Base-by-base conservation (phyloP, 2,329 filamentous ascomycete genomes). In the Monosporascus sp. region DNA sequence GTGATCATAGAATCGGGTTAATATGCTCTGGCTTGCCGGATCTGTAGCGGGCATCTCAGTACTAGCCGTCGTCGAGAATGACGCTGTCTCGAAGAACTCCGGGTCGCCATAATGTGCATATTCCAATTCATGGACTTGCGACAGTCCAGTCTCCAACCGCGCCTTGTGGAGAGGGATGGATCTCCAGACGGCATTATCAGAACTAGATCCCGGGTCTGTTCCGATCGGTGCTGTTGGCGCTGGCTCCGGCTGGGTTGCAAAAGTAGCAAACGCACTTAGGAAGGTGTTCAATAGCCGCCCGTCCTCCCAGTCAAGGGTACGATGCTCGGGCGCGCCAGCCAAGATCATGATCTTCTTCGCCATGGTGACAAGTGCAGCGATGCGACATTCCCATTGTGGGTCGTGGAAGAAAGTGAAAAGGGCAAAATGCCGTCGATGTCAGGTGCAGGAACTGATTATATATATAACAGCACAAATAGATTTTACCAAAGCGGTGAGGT, bases 1-100 rank as follows among this genome's bases (percentile, higher is more conserved):
- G 63, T 93, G 84, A 58, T 94, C 82, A 62, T 90, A 88, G 67
- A 94, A 95, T 53, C 85, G 79, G 3, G 81, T 79, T 3, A 86
- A 69, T 0, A 75, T 57, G 18, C 72, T 65, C 28, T 68, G 58
- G 49, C 57, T 68, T 3, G 65, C 67, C 8, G 74, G 73, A 48
- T 71, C 68, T 18, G 56, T 46, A 2, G 63, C 58, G 22, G 61
- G 55, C 1, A 63, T 56, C 26, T 55, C 57, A 8, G 60, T 60
- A n/a, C 52, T 41, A 11, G 60, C 56, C 9, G 64, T 61, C 35
- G 68, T 60, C 6, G 74, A 74, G 14, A 75, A 59, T 28, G 73
- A 69, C 3, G 72, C 69, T 1, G 75, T 73, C 18, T 72, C 75
- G 65, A 83, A 78, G 63, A 83, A 82, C 35, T 74, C 70, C 7